Evolutionary conservation across 2,329 filamentous ascomycete genomes (phyloP).

Genomic region (Clonostachys rhizophaga): DNA sequence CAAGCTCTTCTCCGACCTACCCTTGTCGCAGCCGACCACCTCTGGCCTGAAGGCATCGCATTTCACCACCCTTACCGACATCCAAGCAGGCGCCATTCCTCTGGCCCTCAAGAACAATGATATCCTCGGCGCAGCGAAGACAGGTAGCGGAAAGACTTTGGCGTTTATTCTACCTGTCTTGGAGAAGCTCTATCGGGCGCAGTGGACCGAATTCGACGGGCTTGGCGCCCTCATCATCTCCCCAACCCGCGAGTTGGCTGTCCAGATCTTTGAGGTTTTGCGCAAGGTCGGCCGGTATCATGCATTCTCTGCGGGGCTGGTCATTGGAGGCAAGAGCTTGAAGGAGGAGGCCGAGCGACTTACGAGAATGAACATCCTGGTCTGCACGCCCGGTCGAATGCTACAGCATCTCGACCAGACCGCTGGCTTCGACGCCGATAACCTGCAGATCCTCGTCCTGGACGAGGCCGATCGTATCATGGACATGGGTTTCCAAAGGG

Average conservation of each 20-base stretch:
- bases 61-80: conserved; percentile 85
- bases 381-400: conserved; percentile 93
- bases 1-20: conserved; percentile 76
- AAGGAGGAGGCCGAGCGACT: conserved; percentile 83
- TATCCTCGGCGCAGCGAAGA: conserved; percentile 92
- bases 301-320: conserved; percentile 83
- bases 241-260: conserved; percentile 89
- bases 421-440: conserved; percentile 81
- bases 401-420: conserved; percentile 95
- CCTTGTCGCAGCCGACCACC: conserved; percentile 76
- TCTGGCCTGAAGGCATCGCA: conserved; percentile 80
- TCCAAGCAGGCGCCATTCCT: conserved; percentile 86
- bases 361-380: conserved; percentile 91
- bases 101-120: conserved; percentile 81
- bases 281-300: conserved; percentile 87
- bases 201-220: conserved; percentile 88
- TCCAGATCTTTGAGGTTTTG: conserved; percentile 94
- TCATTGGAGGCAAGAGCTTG: conserved; percentile 90
- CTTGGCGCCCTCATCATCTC: conserved; percentile 90
- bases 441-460: conserved; percentile 86
- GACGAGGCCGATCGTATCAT: conserved; percentile 96
- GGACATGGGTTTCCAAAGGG: conserved; percentile 93
- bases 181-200: conserved; percentile 83
- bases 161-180: conserved; percentile 89
- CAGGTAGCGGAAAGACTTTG: conserved; percentile 90